These are phyloP conservation scores for Viola odorata DNA, from an alignment of 345 rosid species.

Conservation along the genomic window DNA sequence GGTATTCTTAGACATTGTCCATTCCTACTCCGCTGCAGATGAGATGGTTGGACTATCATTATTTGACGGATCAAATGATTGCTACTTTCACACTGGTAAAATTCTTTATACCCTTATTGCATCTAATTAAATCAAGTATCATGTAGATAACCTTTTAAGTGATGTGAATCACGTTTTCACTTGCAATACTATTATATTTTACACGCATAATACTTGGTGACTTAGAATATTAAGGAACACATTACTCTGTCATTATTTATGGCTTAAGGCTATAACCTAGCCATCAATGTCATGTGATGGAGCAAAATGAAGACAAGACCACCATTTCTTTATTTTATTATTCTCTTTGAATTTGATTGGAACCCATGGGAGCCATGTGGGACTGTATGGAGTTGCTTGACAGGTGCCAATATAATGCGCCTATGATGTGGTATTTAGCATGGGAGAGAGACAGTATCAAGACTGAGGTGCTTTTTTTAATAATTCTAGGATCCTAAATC, in stretches of 20 bases:
- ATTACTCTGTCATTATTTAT: background rate
- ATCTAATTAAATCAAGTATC: background rate
- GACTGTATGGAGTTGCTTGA: background rate
- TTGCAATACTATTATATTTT: background rate
- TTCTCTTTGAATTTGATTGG: background rate
- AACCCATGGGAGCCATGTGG: background rate
- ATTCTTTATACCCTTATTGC: background rate
- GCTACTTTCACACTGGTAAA: conserved; percentile 90
- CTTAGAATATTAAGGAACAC: too few relatives aligned
- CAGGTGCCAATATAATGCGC: too few relatives aligned
- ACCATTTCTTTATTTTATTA: background rate
- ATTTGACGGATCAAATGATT: conserved; percentile 95
- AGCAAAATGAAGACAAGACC: background rate
- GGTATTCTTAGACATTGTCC: conserved; percentile 85
- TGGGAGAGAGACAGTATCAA: too few relatives aligned
- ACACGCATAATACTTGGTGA: background rate
- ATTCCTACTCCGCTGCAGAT: conserved; percentile 94
- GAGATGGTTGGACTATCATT: conserved; percentile 91
- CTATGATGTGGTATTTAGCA: too few relatives aligned
- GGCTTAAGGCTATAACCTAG: background rate
- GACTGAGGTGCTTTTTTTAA: too few relatives aligned
- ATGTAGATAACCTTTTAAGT: background rate
- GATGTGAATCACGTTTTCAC: background rate
- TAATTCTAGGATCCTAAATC: too few relatives aligned
- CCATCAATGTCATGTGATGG: background rate